Evolutionary conservation across 2,329 filamentous ascomycete species (phyloP), one percentile per base, ranked within the genome.

Genomic region (Phyllosticta capitalensis): DNA sequence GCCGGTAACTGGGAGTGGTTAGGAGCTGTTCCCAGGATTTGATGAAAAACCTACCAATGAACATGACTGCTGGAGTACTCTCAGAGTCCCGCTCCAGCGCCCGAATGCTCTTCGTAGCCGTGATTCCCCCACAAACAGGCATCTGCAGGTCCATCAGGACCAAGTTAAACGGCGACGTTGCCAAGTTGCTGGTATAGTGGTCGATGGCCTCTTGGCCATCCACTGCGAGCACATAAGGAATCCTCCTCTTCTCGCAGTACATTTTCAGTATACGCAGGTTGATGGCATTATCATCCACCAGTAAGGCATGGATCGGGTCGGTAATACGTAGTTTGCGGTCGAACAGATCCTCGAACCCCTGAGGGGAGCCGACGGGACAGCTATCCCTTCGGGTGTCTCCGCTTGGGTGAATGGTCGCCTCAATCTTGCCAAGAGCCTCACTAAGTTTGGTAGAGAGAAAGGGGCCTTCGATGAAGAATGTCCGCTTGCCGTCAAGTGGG

Each of bases 271-370:
- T 78, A 20, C 77, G 76, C 0, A 79, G 71, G 21, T 80, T 80
- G 58, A 80, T 75, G 2, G 73, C 58, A 52, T 80, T 80, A 61
- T 79, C 78, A 61, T 80, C 78, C 0, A 79, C 78, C 0, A 80
- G 66, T 0, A 80, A 69, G 6, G 73, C 56, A 61, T 38, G 45
- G 24, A 55, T 6, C 2, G 58, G 52, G 20, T 59, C 58, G 12
- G 38, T 20, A 14, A 59, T 55, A 21, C 52, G 58, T 28, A 55
- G 28, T 19, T 55, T 59, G 4, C 28, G 26, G 19, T 45, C 26
- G 9, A 59, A 21, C 9, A 59, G 2, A 14, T 59, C 52, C 24
- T n/a, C 38, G n/a, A 45, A 14, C 2, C 4, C 17, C 1, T n/a
- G 38, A n/a, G 38, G 38, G 7, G 17, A 45, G 2, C 38, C 17